Conservation (phyloP, 169 alveolate genomes). For the Toxoplasma gondii region DNA sequence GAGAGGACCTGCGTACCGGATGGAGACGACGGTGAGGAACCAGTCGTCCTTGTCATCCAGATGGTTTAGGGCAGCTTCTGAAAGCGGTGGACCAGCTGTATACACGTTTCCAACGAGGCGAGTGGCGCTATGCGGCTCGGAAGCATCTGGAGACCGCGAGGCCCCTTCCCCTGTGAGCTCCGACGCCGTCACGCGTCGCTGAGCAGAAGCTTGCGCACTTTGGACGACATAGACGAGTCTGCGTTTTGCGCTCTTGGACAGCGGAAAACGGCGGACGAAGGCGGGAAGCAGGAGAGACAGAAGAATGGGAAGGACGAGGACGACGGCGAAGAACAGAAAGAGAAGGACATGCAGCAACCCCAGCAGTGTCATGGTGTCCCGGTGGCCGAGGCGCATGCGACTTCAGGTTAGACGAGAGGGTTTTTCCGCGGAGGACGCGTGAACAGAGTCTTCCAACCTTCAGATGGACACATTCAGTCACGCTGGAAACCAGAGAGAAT, state of each 20-base stretch:
- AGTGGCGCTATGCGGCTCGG: neutral
- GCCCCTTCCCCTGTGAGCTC: too few relatives aligned
- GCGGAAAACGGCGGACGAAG: slow-evolving; percentile 7
- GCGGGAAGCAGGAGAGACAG: neutral
- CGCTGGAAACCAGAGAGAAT: too few relatives aligned
- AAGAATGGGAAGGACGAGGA: neutral
- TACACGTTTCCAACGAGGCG: neutral
- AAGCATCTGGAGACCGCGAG: neutral
- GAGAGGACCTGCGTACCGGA: slow-evolving; percentile 4
- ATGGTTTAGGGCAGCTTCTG: neutral
- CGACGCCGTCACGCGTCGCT: neutral
- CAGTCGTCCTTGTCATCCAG: neutral
- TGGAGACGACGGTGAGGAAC: neutral
- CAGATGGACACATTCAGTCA: too few relatives aligned
- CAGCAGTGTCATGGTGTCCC: neutral
- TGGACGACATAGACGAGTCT: neutral
- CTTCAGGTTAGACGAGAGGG: neutral
- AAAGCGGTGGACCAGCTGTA: neutral
- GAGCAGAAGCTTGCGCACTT: neutral
- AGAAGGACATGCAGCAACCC: neutral
- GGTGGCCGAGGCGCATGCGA: neutral
- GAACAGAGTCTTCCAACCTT: too few relatives aligned
- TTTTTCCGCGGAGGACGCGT: neutral
- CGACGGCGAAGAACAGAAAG: neutral
- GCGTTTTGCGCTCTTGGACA: neutral